Base-by-base conservation (phyloP, 2,329 filamentous ascomycete species). In the Cordyceps javanica region DNA sequence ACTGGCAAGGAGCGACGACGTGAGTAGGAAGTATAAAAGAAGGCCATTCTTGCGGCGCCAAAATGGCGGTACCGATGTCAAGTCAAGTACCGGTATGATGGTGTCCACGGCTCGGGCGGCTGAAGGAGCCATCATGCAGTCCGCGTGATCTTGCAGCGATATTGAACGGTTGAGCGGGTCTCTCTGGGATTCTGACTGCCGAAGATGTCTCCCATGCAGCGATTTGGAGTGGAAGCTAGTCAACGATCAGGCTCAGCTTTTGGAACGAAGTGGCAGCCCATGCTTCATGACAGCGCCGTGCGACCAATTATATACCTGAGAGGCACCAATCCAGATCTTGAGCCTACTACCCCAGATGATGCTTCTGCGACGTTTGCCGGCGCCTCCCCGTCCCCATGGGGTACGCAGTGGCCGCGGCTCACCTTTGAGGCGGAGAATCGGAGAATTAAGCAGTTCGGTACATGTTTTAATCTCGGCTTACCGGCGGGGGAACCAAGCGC, bases 11-110 rank as follows among this genome's bases (percentile, higher is more conserved):
- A 75, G 66, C 5, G 73, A 76, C 0, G 74, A 75, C 0, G 74
- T 76, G 16, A 76, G 67, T 3, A 76, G 62, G 38, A 76, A 75
- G 61, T 76, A 76, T 4, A 76, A 64, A 16, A 75, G 62, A 3
- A 75, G 65, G 2, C 73, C 73, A 68, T 77, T 77, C 48, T 73
- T 75, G 13, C 71, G 61, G 11, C 65, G 65, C 66, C 69, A 73
- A 53, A 73, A 73, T 0, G 69, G 70, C 1, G 69, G 65, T 5
- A 70, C 62, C 0, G 65, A 48, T 3, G 62, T 59, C 32, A 72
- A 59, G 56, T 73, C 69, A 19, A 72, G 67, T 2, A 68, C 64
- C 16, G 69, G 63, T 34, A 62, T 45, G 23, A 72, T 67, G 34
- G 64, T 67, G 26, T 72, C 67, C 3, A 63, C 63, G 10, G 68